phyloP scores from a whole-genome alignment of 2,329 filamentous ascomycete species.

The Sarocladium strictum region DNA sequence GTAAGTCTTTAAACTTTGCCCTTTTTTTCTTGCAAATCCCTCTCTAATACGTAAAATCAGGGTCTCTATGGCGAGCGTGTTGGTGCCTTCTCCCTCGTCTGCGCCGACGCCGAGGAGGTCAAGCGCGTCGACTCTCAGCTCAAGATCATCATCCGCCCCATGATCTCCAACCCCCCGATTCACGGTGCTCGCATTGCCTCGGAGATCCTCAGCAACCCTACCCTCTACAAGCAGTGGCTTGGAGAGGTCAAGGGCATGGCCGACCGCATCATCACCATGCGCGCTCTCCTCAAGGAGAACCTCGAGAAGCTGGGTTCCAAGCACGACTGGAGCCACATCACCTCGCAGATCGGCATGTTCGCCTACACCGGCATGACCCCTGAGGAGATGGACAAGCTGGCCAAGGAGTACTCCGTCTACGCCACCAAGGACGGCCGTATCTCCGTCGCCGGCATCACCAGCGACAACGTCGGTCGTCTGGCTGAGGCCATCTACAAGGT shows the following conservation, averaged over 20 bases:
- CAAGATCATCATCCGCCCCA: conserved; percentile 93
- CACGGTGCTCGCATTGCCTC: conserved; percentile 93
- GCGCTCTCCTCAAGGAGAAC: conserved; percentile 87
- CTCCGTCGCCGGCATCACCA: conserved; percentile 79
- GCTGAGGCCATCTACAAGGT: conserved; percentile 82
- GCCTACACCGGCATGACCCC: conserved; percentile 91
- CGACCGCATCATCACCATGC: conserved; percentile 98
- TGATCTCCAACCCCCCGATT: conserved; percentile 97
- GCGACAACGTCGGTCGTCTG: conserved; percentile 70
- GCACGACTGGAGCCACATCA: conserved; percentile 99
- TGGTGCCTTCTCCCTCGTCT: conserved; percentile 91
- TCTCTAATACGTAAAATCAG: conserved; percentile 30
- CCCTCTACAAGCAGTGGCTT: conserved; percentile 89
- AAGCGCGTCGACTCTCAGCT: conserved; percentile 94
- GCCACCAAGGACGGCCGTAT: conserved; percentile 90
- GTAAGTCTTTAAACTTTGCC: too few relatives aligned
- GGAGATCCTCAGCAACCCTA: conserved; percentile 80
- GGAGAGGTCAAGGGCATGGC: conserved; percentile 98
- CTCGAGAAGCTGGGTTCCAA: conserved; percentile 91
- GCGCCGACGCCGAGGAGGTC: conserved; percentile 80
- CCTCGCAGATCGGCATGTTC: conserved; percentile 98
- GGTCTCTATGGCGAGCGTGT: conserved; percentile 98
- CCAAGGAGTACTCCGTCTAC: conserved; percentile 96
- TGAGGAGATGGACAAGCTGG: conserved; percentile 85
- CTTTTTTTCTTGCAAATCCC: too few relatives aligned